These are phyloP conservation scores for Endothia cerciana DNA, from an alignment of 2,329 filamentous ascomycete species.

Conservation along the genomic window DNA sequence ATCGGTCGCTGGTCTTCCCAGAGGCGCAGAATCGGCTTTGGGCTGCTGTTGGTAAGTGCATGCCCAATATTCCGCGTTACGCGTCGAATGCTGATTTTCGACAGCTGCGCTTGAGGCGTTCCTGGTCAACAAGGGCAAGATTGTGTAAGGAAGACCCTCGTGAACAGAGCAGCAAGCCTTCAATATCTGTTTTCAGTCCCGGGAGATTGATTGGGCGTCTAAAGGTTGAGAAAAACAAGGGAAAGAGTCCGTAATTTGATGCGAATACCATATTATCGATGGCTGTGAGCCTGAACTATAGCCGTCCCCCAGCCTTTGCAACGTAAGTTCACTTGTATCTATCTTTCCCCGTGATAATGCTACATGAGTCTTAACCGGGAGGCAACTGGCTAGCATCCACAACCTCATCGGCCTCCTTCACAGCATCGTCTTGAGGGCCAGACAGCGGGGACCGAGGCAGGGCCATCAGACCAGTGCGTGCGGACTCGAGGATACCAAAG, in stretches of 20 bases:
- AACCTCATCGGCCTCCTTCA: slow-evolving; percentile 90
- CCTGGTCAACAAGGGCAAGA: slow-evolving; percentile 90
- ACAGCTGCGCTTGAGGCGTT: slow-evolving; percentile 81
- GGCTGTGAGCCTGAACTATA: slow-evolving; percentile 13
- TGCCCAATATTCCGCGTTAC: neutral
- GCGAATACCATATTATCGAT: slow-evolving; percentile 7
- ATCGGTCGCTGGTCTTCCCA: slow-evolving; percentile 83
- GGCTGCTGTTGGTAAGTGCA: slow-evolving; percentile 74
- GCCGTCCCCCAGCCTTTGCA: neutral
- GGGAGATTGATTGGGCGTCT: slow-evolving; percentile 10
- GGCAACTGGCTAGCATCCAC: slow-evolving; percentile 94
- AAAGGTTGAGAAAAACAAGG: slow-evolving; percentile 21
- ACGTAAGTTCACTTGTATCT: slow-evolving; percentile 1
- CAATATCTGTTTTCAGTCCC: neutral
- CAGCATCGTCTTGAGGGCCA: slow-evolving; percentile 67
- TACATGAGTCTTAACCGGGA: slow-evolving; percentile 66
- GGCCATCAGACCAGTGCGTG: slow-evolving; percentile 94
- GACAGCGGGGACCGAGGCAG: slow-evolving; percentile 89
- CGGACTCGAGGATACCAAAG: slow-evolving; percentile 95
- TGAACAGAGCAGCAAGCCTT: neutral
- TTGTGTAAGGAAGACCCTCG: slow-evolving; percentile 45
- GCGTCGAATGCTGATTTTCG: slow-evolving; percentile 14
- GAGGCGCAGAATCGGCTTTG: slow-evolving; percentile 96
- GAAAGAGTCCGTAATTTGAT: slow-evolving; percentile 12
- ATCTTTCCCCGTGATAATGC: slow-evolving; percentile 16